phyloP scores from a whole-genome alignment of 2,329 filamentous ascomycete species.

The Pyrenochaeta sp. region DNA sequence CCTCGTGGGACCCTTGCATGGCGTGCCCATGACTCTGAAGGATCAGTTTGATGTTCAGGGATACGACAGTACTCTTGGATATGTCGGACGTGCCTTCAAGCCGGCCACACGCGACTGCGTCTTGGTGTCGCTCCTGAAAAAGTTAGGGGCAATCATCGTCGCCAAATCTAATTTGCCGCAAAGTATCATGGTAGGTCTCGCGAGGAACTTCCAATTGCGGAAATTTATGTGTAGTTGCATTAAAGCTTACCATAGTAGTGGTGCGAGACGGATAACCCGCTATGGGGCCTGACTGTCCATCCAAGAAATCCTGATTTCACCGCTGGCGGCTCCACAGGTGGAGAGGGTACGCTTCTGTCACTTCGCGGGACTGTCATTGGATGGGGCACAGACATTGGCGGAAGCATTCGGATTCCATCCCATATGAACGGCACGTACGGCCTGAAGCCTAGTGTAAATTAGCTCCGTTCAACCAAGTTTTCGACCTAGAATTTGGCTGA shows the following conservation, averaged over 20 bases:
- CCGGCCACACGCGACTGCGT: constrained; percentile 61
- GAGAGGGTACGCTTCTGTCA: constrained; percentile 65
- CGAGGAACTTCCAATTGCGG: constrained; percentile 23
- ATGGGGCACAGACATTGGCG: constrained; percentile 67
- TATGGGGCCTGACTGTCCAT: constrained; percentile 66
- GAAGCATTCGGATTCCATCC: constrained; percentile 66
- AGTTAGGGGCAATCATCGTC: constrained; percentile 59
- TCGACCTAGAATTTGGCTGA: not conserved
- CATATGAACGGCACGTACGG: constrained; percentile 67
- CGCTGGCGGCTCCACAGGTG: constrained; percentile 67
- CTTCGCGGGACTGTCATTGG: constrained; percentile 63
- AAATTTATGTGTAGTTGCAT: not conserved
- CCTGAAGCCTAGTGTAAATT: constrained; percentile 57
- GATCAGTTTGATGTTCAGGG: constrained; percentile 60
- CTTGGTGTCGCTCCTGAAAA: constrained; percentile 66
- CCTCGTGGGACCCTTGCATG: constrained; percentile 58
- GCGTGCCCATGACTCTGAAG: constrained; percentile 58
- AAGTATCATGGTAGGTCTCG: constrained; percentile 61
- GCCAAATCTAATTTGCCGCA: constrained; percentile 64
- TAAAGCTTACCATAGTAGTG: constrained; percentile 52
- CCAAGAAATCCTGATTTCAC: constrained; percentile 64
- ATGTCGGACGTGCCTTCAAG: constrained; percentile 67
- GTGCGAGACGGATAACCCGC: constrained; percentile 69
- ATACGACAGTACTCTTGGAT: constrained; percentile 64
- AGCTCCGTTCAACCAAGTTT: too few relatives aligned